phyloP scores from a whole-genome alignment of 2,329 filamentous ascomycete species.

The Acephala macrosclerotiorum region DNA sequence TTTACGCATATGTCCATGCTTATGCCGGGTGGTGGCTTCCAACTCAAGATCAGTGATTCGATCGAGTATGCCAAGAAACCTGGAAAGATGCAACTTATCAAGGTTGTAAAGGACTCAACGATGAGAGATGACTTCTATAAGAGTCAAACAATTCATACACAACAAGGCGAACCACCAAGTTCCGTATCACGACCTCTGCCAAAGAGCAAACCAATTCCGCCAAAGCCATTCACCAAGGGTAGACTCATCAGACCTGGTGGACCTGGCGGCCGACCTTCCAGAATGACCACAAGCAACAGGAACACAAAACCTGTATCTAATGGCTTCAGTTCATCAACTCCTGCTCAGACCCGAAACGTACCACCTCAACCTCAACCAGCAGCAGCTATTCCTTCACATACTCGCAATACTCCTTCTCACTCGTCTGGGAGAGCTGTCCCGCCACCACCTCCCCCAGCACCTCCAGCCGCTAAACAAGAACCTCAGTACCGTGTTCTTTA shows the following conservation, averaged over 20 bases:
- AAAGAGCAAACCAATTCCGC: slow-evolving; percentile 83
- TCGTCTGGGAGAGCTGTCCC: slow-evolving; percentile 59
- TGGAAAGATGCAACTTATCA: slow-evolving; percentile 87
- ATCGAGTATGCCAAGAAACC: slow-evolving; percentile 99
- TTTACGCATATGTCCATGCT: slow-evolving; percentile 88
- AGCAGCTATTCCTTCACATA: slow-evolving; percentile 47
- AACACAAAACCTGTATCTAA: slow-evolving; percentile 44
- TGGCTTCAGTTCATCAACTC: slow-evolving; percentile 26
- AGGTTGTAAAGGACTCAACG: slow-evolving; percentile 87
- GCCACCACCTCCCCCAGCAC: slow-evolving; percentile 68
- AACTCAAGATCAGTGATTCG: slow-evolving; percentile 80
- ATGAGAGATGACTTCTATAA: slow-evolving; percentile 87
- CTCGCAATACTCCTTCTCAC: slow-evolving; percentile 61
- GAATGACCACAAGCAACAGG: slow-evolving; percentile 58
- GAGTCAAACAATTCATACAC: slow-evolving; percentile 88
- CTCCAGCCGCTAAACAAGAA: slow-evolving; percentile 70
- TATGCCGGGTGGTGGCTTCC: slow-evolving; percentile 79
- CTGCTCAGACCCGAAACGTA: slow-evolving; percentile 32
- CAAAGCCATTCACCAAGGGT: slow-evolving; percentile 90
- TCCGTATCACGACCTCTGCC: slow-evolving; percentile 87
- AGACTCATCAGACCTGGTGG: slow-evolving; percentile 92
- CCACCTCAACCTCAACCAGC: slow-evolving; percentile 43
- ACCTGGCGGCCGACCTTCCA: slow-evolving; percentile 81
- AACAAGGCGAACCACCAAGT: slow-evolving; percentile 81
- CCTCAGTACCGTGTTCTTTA: slow-evolving; percentile 90